These are phyloP conservation scores for Aspergillus sp. DNA, from an alignment of 2,329 filamentous ascomycete species.

Conservation along the genomic window DNA sequence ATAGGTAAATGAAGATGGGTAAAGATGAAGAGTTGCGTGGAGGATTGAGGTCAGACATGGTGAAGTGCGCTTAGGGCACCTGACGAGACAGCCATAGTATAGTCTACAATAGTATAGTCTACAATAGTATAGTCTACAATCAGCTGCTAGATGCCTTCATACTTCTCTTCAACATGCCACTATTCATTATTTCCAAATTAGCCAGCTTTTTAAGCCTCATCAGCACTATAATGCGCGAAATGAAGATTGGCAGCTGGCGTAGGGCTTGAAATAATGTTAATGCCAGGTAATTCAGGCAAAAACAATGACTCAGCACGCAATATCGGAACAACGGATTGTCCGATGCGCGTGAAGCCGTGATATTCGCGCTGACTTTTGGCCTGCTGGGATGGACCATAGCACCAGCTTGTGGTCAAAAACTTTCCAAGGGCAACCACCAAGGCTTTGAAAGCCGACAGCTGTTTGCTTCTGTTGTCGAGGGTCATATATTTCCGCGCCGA, in stretches of 20 bases:
- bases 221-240: too few species aligned
- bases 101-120: background rate
- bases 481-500: constrained; percentile 4
- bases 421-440: constrained; percentile 9
- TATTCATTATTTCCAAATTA: too few species aligned
- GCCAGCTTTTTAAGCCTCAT: too few species aligned
- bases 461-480: constrained; percentile 6
- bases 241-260: background rate
- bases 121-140: background rate
- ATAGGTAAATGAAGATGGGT: background rate
- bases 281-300: background rate
- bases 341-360: background rate
- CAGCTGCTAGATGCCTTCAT: too few species aligned
- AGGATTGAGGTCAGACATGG: background rate
- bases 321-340: background rate
- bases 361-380: background rate
- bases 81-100: too few species aligned
- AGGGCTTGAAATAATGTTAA: too few species aligned
- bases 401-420: constrained; percentile 9
- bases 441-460: constrained; percentile 8
- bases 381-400: constrained; percentile 10
- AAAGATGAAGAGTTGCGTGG: background rate
- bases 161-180: too few species aligned
- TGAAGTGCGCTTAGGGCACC: background rate
- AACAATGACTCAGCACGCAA: background rate